Conservation (phyloP, 345 rosid species). For the Gossypium stocksii region DNA sequence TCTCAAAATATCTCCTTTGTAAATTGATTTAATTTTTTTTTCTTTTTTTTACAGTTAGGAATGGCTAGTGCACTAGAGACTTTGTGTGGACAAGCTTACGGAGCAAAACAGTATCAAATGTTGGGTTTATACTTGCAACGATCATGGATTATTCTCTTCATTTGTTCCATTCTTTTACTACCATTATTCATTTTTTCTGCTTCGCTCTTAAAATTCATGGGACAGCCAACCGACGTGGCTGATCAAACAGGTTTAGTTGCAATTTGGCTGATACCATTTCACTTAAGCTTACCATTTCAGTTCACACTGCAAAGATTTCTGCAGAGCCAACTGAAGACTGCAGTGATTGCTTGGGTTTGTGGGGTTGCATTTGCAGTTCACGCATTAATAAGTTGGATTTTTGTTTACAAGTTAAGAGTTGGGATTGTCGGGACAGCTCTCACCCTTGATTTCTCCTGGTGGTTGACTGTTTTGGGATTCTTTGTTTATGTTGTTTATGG, state of each 20-base stretch:
- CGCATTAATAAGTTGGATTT: constrained; percentile 42
- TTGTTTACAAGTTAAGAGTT: constrained; percentile 41
- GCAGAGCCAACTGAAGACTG: constrained; percentile 52
- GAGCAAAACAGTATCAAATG: constrained; percentile 42
- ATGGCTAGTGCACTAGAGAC: constrained; percentile 64
- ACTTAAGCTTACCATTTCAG: constrained; percentile 53
- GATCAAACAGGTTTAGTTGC: constrained; percentile 49
- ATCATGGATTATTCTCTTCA: constrained; percentile 46
- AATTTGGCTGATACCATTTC: constrained; percentile 52
- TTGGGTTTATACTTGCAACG: constrained; percentile 53
- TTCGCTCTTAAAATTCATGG: constrained; percentile 43
- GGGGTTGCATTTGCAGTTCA: constrained; percentile 39
- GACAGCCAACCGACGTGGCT: constrained; percentile 46
- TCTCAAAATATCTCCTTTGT: background rate
- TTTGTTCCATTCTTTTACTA: constrained; percentile 37
- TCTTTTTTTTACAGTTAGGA: constrained; percentile 31
- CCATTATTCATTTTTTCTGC: constrained; percentile 43
- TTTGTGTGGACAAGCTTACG: constrained; percentile 54
- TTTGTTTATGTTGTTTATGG: constrained; percentile 38
- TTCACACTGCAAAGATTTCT: constrained; percentile 51
- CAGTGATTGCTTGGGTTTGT: constrained; percentile 41
- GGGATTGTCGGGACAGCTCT: constrained; percentile 46
- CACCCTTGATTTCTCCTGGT: constrained; percentile 55
- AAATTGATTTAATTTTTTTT: background rate
- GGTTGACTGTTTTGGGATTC: constrained; percentile 47